Conservation (phyloP, 2,329 filamentous ascomycete genomes). For the Exophiala sideris region DNA sequence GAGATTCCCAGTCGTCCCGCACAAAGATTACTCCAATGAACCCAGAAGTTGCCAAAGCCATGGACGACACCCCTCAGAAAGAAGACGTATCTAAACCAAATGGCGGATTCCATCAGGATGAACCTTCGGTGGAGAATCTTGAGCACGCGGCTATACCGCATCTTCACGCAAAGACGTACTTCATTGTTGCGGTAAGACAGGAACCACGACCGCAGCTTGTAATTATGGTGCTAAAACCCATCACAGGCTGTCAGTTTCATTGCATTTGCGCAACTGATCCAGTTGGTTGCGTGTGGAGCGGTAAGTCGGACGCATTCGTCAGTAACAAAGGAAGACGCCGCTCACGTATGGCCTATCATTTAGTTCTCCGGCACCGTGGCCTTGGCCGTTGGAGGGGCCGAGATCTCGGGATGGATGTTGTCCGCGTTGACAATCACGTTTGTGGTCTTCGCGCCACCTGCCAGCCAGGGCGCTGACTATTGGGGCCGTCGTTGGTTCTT, state of each 20-base stretch:
- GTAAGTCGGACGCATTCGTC: neutral
- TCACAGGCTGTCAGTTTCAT: conserved; percentile 7
- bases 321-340: neutral
- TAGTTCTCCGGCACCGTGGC: conserved; percentile 4
- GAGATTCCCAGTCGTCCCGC: too few species aligned
- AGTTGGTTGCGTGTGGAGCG: conserved; percentile 4
- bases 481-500: conserved; percentile 9
- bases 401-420: conserved; percentile 5
- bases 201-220: neutral
- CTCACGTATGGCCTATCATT: neutral
- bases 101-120: neutral
- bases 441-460: conserved; percentile 6
- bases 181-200: conserved; percentile 4
- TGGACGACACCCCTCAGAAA: neutral
- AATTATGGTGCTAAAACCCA: neutral
- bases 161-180: conserved; percentile 8
- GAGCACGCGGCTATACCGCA: conserved; percentile 9
- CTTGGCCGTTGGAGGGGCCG: conserved; percentile 3
- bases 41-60: neutral
- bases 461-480: conserved; percentile 6
- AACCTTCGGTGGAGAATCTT: conserved; percentile 1
- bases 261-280: conserved; percentile 7
- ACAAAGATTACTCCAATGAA: too few species aligned
- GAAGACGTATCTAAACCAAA: conserved; percentile 1
- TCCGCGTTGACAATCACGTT: conserved; percentile 3